Evolutionary conservation across 805 yeast species (phyloP), one percentile per base, ranked within the genome.

Genomic region (Vanderwaltozyma verrucispora): DNA sequence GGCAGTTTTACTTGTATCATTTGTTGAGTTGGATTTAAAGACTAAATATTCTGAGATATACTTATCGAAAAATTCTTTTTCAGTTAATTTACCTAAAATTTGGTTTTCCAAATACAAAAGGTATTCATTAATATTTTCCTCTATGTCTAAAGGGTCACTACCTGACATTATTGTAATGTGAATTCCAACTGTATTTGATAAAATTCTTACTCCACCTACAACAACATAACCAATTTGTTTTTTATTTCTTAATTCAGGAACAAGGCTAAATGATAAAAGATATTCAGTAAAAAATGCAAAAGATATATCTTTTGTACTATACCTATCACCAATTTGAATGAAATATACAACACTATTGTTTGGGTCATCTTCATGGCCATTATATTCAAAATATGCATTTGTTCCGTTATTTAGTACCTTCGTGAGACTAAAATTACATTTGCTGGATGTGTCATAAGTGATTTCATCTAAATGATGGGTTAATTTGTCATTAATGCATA

Each of bases 151-250:
- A 2, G 78, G 70, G 0, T 60, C 40, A 37, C 62, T 63, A 2
- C 71, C 68, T 43, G 85, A 75, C 65, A 77, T 69, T 0, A 78
- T 54, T 1, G 73, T 63, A 10, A 81, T 56, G 46, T 75, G 79
- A 3, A 80, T 41, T 1, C 89, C 89, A 24, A 71, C 54, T 0
- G 77, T 69, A 17, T 67, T 63, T 37, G 76, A 61, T 21, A 74
- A 53, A 1, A 70, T 47, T 41, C 82, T 59, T 19, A 68, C 38
- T 0, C 86, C 86, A 16, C 77, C 72, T n/a, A 69, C 45, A 0
- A 78, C 74, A 5, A 69, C 64, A 50, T 81, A 81, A 0, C 85
- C 88, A 38, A 81, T 53, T 44, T 75, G 81, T 40, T 67, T 68
- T 45, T 68, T 69, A 15, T 65, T 67, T 42, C 88, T 58, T 14